Percentiles rank a stretch among this genome's conserved stretches.
Evolutionary conservation across 768 basidiomycete genomes (phyloP).

Genomic region (Flagelloscypha sp.): DNA sequence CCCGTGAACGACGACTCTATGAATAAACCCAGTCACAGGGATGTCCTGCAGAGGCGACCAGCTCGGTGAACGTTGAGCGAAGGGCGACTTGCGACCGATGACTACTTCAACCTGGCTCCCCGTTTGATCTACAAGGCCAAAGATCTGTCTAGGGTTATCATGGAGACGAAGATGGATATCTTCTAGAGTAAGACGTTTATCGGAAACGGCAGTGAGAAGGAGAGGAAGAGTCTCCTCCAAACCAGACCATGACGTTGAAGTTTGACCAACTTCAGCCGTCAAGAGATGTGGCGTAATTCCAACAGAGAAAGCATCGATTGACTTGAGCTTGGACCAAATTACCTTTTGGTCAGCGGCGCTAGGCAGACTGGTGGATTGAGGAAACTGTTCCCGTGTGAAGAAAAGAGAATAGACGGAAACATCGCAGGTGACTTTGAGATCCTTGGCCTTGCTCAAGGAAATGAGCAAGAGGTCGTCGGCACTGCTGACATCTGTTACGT

Average conservation of each 20-base stretch:
- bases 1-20: constrained; percentile 86
- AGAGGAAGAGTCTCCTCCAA: constrained; percentile 83
- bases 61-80: constrained; percentile 35
- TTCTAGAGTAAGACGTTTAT: constrained; percentile 72
- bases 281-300: constrained; percentile 78
- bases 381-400: constrained; percentile 73
- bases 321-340: constrained; percentile 77
- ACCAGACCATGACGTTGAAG: constrained; percentile 65
- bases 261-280: constrained; percentile 51
- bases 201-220: constrained; percentile 75
- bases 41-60: constrained; percentile 83
- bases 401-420: constrained; percentile 89
- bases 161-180: constrained; percentile 78
- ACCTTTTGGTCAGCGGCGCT: constrained; percentile 67
- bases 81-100: constrained; percentile 62
- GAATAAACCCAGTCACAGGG: constrained; percentile 64
- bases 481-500: constrained; percentile 83
- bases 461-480: constrained; percentile 86
- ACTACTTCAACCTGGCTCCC: constrained; percentile 92
- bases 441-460: constrained; percentile 88
- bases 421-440: constrained; percentile 93
- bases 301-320: constrained; percentile 87
- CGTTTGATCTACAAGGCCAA: constrained; percentile 78
- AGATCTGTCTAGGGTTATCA: constrained; percentile 90
- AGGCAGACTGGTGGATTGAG: constrained; percentile 56